phyloP scores from a whole-genome alignment of 345 rosid genomes.

The Ceriops tagal region DNA sequence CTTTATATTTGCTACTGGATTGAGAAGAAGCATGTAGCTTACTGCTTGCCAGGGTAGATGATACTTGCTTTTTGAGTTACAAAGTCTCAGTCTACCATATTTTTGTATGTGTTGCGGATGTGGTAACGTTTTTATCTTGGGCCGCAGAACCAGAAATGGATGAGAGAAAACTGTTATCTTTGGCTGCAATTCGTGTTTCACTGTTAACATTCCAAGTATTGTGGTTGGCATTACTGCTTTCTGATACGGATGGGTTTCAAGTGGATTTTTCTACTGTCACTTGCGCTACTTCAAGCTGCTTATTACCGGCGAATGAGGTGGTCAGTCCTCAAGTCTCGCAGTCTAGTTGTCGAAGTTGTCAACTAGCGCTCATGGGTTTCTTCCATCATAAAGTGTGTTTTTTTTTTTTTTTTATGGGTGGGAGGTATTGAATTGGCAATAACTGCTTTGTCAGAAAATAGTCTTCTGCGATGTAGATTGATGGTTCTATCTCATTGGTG shows the following conservation, averaged over 20 bases:
- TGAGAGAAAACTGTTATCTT: slow-evolving; percentile 85
- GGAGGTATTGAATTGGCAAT: slow-evolving; percentile 26
- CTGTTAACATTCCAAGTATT: not conserved
- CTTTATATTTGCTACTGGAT: not conserved
- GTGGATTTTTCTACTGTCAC: slow-evolving; percentile 88
- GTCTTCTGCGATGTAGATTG: slow-evolving; percentile 23
- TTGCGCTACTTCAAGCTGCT: slow-evolving; percentile 90
- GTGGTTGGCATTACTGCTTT: slow-evolving; percentile 5
- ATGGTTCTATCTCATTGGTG: slow-evolving; percentile 21
- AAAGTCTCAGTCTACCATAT: not conserved
- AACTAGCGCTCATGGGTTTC: slow-evolving; percentile 44
- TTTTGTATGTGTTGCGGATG: slow-evolving; percentile 43
- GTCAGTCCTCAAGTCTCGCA: slow-evolving; percentile 87
- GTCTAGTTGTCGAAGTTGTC: slow-evolving; percentile 78
- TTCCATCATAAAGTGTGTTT: slow-evolving; percentile 6
- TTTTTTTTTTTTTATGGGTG: not conserved
- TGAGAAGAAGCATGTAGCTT: not conserved
- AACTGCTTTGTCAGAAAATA: slow-evolving; percentile 27
- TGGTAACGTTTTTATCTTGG: slow-evolving; percentile 83
- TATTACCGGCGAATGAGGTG: slow-evolving; percentile 89
- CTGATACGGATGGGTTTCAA: slow-evolving; percentile 92
- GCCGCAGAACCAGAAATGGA: slow-evolving; percentile 99
- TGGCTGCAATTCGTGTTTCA: not conserved
- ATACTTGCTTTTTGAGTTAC: not conserved
- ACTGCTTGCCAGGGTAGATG: not conserved